Conservation (phyloP, 768 basidiomycete genomes). For the Polyporus arcularius region DNA sequence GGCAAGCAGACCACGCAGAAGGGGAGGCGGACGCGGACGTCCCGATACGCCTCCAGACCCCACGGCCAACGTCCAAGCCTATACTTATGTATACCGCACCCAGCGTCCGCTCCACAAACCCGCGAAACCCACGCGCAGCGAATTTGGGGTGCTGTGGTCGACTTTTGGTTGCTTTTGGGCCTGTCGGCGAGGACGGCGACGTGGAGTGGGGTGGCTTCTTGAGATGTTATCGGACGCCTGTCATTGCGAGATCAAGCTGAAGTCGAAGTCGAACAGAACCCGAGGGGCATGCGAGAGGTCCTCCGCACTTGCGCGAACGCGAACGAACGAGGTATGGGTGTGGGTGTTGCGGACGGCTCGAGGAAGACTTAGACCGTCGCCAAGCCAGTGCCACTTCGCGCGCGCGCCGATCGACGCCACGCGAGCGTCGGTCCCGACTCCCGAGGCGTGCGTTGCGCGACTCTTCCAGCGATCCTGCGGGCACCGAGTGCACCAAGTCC, state of each 20-base stretch:
- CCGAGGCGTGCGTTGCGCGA: not conserved
- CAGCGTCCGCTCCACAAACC: not conserved
- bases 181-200: not conserved
- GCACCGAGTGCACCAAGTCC: not conserved
- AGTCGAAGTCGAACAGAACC: not conserved
- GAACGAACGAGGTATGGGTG: not conserved
- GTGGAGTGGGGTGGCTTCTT: constrained; percentile 15
- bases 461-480: not conserved
- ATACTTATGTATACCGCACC: not conserved
- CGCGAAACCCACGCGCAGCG: not conserved
- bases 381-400: not conserved
- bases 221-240: constrained; percentile 14
- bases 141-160: constrained; percentile 9
- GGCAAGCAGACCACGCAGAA: no score
- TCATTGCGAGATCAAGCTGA: not conserved
- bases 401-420: constrained; percentile 2
- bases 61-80: no score
- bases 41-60: no score
- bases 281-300: not conserved
- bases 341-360: not conserved
- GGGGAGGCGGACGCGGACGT: no score
- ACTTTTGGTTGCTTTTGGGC: not conserved
- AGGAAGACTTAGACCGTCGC: not conserved
- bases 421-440: not conserved
- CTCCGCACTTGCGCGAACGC: not conserved